These are phyloP conservation scores for Solanum raphanifolium DNA, from an alignment of 257 asterid genomes.

Conservation along the genomic window DNA sequence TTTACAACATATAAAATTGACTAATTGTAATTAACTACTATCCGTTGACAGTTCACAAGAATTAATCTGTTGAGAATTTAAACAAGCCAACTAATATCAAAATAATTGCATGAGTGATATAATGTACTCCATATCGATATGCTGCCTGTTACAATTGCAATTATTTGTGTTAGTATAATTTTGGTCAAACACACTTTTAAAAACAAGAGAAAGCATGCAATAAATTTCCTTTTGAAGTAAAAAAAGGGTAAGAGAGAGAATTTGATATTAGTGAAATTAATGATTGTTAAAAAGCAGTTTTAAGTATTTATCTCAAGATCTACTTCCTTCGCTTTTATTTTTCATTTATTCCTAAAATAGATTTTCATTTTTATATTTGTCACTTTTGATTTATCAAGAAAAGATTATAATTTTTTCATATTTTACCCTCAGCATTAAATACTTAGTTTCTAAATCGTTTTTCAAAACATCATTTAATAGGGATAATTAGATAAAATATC, in stretches of 20 bases:
- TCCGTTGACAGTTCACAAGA: too few species aligned
- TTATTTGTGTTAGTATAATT: constrained; percentile 12
- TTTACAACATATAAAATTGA: background rate
- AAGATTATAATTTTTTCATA: too few species aligned
- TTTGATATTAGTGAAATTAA: constrained; percentile 6
- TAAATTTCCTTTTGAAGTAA: background rate
- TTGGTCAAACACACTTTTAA: constrained; percentile 1
- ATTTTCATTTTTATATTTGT: too few species aligned
- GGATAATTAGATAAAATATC: too few species aligned
- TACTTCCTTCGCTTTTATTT: background rate
- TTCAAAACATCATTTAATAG: too few species aligned
- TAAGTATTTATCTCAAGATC: background rate
- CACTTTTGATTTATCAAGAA: too few species aligned
- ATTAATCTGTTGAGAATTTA: background rate
- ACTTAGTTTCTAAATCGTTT: too few species aligned
- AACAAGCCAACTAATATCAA: background rate
- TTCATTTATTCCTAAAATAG: too few species aligned
- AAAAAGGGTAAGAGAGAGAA: background rate
- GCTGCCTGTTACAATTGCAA: constrained; percentile 11
- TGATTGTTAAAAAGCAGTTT: constrained; percentile 15
- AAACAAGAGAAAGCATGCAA: background rate
- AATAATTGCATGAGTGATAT: background rate
- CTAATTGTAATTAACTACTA: background rate
- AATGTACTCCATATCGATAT: background rate
- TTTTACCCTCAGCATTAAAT: too few species aligned